Percentiles rank a stretch among this genome's conserved stretches.
Evolutionary conservation across 768 basidiomycete species (phyloP).

Genomic region (Podaxis sp.): DNA sequence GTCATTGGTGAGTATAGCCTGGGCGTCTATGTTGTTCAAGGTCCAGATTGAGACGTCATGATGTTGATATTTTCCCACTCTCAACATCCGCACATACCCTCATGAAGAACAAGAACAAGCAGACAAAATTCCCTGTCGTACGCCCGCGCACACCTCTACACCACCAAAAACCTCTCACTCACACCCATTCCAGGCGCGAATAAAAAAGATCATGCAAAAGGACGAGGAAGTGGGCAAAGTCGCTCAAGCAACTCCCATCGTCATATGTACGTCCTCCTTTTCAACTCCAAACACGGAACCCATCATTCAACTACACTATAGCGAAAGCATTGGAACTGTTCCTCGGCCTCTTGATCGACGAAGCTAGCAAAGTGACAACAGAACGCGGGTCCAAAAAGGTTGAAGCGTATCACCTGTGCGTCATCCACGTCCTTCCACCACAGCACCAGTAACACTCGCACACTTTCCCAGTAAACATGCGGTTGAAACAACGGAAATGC

Average conservation of each 20-base stretch:
- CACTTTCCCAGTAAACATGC: conserved; percentile 75
- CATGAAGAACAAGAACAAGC: conserved; percentile 92
- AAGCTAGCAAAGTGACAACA: conserved; percentile 75
- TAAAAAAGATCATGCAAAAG: conserved; percentile 99
- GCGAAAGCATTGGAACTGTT: conserved; percentile 96
- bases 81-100: neutral
- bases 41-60: no score
- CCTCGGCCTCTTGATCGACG: conserved; percentile 78
- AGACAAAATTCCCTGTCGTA: conserved; percentile 90
- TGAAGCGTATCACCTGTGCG: conserved; percentile 91
- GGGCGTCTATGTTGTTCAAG: no score
- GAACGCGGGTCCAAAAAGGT: conserved; percentile 84
- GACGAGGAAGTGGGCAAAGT: conserved; percentile 99
- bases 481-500: conserved; percentile 80
- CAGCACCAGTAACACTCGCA: neutral
- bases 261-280: conserved; percentile 76
- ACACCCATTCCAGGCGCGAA: conserved; percentile 66
- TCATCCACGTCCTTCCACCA: conserved; percentile 20
- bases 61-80: neutral
- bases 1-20: no score
- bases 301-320: conserved; percentile 28
- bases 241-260: conserved; percentile 92
- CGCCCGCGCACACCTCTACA: conserved; percentile 26
- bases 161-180: neutral
- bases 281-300: neutral